Percentiles rank a stretch among this genome's conserved stretches.
phyloP scores from a whole-genome alignment of 2,329 filamentous ascomycete species.

The Leptographium flavum region DNA sequence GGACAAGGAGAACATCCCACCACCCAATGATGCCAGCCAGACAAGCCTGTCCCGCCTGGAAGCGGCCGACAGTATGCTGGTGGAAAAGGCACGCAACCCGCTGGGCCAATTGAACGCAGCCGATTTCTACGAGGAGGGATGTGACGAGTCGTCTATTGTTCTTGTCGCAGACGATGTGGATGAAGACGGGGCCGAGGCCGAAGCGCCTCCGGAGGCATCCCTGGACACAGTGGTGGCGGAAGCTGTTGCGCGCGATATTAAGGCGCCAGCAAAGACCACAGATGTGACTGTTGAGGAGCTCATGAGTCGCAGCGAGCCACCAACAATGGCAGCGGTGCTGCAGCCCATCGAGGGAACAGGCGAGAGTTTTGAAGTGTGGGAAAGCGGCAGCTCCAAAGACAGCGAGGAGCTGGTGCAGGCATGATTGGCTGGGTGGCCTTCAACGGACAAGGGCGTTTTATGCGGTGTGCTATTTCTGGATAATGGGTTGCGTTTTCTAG shows the following conservation, averaged over 20 bases:
- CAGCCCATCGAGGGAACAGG: conserved; percentile 43
- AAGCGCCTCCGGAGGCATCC: not conserved
- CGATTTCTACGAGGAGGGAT: conserved; percentile 54
- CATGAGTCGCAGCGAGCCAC: conserved; percentile 22
- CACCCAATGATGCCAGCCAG: conserved; percentile 49
- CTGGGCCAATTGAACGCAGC: conserved; percentile 52
- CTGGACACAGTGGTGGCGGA: conserved; percentile 4
- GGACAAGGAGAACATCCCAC: conserved; percentile 91
- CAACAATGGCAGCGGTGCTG: conserved; percentile 31
- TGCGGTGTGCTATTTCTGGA: too few relatives aligned
- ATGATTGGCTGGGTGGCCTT: too few relatives aligned
- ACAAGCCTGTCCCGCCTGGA: conserved; percentile 21
- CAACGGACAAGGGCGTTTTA: too few relatives aligned
- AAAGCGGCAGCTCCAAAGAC: conserved; percentile 51
- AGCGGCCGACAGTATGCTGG: conserved; percentile 30
- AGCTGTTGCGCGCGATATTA: conserved; percentile 8
- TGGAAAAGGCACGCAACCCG: conserved; percentile 50
- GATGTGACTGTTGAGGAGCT: conserved; percentile 20
- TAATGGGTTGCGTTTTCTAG: too few relatives aligned
- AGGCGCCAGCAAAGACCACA: too few relatives aligned
- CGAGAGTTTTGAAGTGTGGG: conserved; percentile 55
- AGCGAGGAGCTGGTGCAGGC: conserved; percentile 24
- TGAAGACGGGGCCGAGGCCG: not conserved
- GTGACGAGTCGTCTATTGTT: conserved; percentile 46
- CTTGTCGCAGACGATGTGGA: conserved; percentile 33